These are phyloP conservation scores for Parsonsia alboflavescens DNA, from an alignment of 257 asterid species.

Conservation along the genomic window DNA sequence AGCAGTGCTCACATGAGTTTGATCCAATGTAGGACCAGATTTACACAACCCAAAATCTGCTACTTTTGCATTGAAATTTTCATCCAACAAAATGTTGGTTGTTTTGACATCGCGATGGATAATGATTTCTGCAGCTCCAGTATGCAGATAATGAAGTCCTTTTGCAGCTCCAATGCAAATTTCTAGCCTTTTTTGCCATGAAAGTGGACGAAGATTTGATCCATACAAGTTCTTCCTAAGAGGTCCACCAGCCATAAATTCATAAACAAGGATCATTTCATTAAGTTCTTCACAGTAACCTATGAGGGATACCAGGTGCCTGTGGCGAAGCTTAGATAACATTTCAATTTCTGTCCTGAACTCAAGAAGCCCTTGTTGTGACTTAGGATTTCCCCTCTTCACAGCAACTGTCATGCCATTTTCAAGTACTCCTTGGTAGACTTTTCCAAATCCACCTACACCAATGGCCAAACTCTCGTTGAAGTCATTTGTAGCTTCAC, in stretches of 20 bases:
- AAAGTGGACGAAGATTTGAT: conserved; percentile 1
- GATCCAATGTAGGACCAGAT: conserved; percentile 14
- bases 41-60: conserved; percentile 22
- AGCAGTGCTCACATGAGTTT: conserved; percentile 20
- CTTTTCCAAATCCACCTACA: conserved; percentile 22
- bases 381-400: conserved; percentile 18
- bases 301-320: conserved; percentile 21
- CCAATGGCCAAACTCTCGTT: conserved; percentile 12
- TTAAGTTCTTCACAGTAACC: conserved; percentile 23
- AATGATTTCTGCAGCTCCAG: conserved; percentile 11
- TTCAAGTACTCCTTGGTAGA: conserved; percentile 17
- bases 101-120: conserved; percentile 23
- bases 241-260: conserved; percentile 23
- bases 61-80: conserved; percentile 14
- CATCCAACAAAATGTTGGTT: conserved; percentile 18
- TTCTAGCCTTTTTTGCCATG: conserved; percentile 22
- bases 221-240: conserved; percentile 20
- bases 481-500: conserved; percentile 18
- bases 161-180: conserved; percentile 21
- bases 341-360: conserved; percentile 23
- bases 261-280: conserved; percentile 21
- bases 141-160: conserved; percentile 22
- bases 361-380: conserved; percentile 21
- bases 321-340: conserved; percentile 22
- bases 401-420: conserved; percentile 14